These are phyloP conservation scores for Pythium dissimile DNA, from an alignment of 352 stramenopile species.

Conservation along the genomic window DNA sequence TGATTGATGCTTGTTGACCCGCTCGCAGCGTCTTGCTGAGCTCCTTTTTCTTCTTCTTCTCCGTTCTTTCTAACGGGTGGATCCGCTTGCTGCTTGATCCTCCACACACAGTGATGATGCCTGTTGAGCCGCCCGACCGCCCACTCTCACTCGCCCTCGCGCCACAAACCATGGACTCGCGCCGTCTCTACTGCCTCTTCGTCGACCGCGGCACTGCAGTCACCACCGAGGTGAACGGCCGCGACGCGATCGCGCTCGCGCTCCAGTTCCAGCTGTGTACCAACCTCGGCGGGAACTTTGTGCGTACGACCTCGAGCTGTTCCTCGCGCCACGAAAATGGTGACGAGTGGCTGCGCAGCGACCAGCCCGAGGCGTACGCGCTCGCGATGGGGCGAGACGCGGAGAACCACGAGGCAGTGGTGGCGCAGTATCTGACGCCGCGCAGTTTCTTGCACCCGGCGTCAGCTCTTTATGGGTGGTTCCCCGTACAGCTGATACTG, in stretches of 20 bases:
- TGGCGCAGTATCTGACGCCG: background rate
- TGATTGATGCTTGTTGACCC: too few relatives aligned
- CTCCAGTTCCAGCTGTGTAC: conserved; percentile 3
- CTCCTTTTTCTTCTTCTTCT: too few relatives aligned
- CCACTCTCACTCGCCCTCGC: conserved; percentile 3
- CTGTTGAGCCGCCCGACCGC: too few relatives aligned
- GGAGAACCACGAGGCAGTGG: background rate
- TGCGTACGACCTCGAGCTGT: conserved; percentile 2
- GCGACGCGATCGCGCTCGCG: background rate
- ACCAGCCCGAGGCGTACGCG: background rate
- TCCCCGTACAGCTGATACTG: conserved; percentile 8
- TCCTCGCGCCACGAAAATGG: conserved; percentile 4
- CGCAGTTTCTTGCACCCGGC: background rate
- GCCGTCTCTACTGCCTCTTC: conserved; percentile 10
- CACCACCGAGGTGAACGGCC: background rate
- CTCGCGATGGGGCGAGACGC: background rate
- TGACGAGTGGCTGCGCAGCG: background rate
- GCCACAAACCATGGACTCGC: conserved; percentile 1
- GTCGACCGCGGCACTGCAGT: background rate
- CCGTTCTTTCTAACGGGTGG: background rate
- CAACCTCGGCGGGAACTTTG: background rate
- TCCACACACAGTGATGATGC: background rate
- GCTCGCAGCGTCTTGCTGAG: too few relatives aligned
- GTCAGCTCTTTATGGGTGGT: background rate
- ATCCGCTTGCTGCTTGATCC: background rate